These are phyloP conservation scores for Ascochyta viciae-villosae DNA, from an alignment of 2,329 filamentous ascomycete species.

Conservation along the genomic window DNA sequence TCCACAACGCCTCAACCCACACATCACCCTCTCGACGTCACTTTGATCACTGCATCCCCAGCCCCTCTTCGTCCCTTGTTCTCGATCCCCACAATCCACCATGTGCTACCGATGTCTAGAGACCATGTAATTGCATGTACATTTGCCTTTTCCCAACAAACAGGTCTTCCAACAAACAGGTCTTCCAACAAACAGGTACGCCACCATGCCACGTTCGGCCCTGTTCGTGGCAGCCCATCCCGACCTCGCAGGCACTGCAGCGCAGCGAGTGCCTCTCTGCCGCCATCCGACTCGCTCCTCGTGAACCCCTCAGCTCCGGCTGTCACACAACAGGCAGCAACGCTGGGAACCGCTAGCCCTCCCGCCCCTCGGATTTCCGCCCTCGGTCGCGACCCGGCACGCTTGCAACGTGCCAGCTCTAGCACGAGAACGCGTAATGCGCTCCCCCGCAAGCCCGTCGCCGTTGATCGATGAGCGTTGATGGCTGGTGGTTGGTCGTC, in stretches of 20 bases:
- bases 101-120: neutral
- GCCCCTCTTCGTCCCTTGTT: neutral
- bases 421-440: constrained; percentile 14
- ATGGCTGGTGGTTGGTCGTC: too few species aligned
- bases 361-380: constrained; percentile 26
- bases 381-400: constrained; percentile 4
- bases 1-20: too few species aligned
- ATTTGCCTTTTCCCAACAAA: neutral
- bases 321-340: constrained; percentile 21
- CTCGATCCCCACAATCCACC: neutral
- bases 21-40: too few species aligned
- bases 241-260: too few species aligned
- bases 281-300: constrained; percentile 9
- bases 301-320: constrained; percentile 4
- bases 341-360: constrained; percentile 19
- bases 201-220: neutral
- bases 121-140: neutral
- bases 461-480: too few species aligned
- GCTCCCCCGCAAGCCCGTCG: constrained; percentile 1
- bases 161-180: too few species aligned
- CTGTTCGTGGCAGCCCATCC: too few species aligned
- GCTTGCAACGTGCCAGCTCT: constrained; percentile 15
- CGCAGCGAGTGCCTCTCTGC: neutral
- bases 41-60: constrained; percentile 5
- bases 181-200: neutral